phyloP scores from a whole-genome alignment of 1,284 basidiomycete genomes.

The Fomitopsis palustris region DNA sequence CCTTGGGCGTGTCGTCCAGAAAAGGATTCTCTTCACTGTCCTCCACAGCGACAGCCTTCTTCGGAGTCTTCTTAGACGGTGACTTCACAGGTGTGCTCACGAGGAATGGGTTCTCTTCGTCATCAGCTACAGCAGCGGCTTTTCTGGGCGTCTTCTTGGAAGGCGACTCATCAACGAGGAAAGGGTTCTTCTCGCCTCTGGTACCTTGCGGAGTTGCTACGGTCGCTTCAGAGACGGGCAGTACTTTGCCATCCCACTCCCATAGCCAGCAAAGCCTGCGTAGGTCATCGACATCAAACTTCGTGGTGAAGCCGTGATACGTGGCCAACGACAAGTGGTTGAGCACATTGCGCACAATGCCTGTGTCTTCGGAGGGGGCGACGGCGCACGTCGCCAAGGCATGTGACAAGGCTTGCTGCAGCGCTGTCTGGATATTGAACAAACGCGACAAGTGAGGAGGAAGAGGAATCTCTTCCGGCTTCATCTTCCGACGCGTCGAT shows the following conservation, averaged over 20 bases:
- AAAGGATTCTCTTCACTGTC: conserved; percentile 46
- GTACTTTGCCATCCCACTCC: conserved; percentile 70
- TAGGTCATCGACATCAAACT: conserved; percentile 64
- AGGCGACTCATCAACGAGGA: conserved; percentile 39
- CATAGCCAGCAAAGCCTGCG: conserved; percentile 80
- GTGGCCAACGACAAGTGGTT: conserved; percentile 68
- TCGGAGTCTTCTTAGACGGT: not conserved
- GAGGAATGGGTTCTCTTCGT: conserved; percentile 41
- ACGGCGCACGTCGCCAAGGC: conserved; percentile 76
- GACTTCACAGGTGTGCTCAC: not conserved
- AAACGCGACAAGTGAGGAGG: conserved; percentile 61
- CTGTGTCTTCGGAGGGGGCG: conserved; percentile 72
- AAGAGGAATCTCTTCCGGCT: conserved; percentile 34
- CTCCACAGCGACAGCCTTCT: conserved; percentile 6
- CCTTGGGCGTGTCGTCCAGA: conserved; percentile 1
- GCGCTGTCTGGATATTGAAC: conserved; percentile 55
- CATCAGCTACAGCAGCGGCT: conserved; percentile 23
- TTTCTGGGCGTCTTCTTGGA: not conserved
- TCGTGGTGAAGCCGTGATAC: conserved; percentile 62
- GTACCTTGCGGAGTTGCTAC: conserved; percentile 3
- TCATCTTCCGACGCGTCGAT: conserved; percentile 24
- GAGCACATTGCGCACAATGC: conserved; percentile 71
- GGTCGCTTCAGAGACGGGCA: conserved; percentile 3
- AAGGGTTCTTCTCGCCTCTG: conserved; percentile 66
- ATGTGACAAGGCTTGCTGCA: conserved; percentile 78